Percentiles rank a stretch among this genome's conserved stretches.
Evolutionary conservation across 2,329 filamentous ascomycete species (phyloP).

Genomic region (Diaporthe sp.): DNA sequence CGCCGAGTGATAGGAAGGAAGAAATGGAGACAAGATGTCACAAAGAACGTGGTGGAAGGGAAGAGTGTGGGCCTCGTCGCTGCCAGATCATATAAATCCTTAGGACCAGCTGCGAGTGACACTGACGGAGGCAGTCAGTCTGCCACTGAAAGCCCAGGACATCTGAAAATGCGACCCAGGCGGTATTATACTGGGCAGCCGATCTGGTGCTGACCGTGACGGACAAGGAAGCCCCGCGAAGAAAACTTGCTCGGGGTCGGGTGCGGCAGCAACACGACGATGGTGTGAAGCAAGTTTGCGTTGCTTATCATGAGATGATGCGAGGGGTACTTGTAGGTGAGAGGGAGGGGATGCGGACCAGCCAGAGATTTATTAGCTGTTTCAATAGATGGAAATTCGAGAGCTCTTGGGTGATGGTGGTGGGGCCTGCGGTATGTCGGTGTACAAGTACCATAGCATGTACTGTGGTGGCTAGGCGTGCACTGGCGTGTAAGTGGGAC

Average conservation of each 20-base stretch:
- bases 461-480: conserved; percentile 21
- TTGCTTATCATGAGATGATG: conserved; percentile 20
- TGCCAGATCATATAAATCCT: conserved; percentile 16
- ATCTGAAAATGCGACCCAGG: conserved; percentile 29
- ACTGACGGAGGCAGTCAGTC: conserved; percentile 14
- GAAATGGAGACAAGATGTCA: neutral
- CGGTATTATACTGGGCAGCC: conserved; percentile 31
- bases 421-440: conserved; percentile 32
- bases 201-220: conserved; percentile 20
- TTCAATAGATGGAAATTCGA: conserved; percentile 37
- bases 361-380: conserved; percentile 35
- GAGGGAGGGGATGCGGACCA: conserved; percentile 26
- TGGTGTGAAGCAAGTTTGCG: conserved; percentile 35
- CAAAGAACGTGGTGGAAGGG: conserved; percentile 13
- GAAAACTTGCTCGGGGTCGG: conserved; percentile 23
- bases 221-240: conserved; percentile 33
- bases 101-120: neutral
- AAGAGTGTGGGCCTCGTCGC: neutral
- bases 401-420: conserved; percentile 32
- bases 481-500: conserved; percentile 28
- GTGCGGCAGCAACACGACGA: conserved; percentile 33
- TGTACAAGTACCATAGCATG: conserved; percentile 28
- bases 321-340: conserved; percentile 31
- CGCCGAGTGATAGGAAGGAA: neutral
- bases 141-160: conserved; percentile 12